These are phyloP conservation scores for Odontarrhena argentea DNA, from an alignment of 345 rosid genomes.

Conservation along the genomic window DNA sequence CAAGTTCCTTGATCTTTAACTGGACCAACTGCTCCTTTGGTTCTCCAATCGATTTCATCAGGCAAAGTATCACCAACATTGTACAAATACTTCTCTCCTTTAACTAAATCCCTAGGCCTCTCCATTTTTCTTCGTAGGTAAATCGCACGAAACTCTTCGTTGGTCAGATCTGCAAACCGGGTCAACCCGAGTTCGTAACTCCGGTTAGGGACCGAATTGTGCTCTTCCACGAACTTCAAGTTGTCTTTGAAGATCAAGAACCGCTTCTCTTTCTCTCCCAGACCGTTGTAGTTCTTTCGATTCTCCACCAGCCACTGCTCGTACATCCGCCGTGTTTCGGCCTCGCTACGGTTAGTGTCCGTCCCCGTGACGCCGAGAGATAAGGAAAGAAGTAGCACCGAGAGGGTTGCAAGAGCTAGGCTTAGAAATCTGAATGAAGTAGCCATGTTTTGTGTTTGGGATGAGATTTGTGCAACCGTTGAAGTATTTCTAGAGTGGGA, in stretches of 20 bases:
- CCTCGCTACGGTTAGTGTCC: neutral
- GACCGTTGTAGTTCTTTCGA: constrained; percentile 49
- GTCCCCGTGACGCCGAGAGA: constrained; percentile 16
- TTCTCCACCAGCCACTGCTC: constrained; percentile 61
- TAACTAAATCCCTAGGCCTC: neutral
- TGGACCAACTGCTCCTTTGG: constrained; percentile 46
- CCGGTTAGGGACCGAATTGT: constrained; percentile 44
- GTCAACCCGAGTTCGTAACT: constrained; percentile 55
- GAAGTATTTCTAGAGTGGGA: no score
- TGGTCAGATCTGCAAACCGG: constrained; percentile 63
- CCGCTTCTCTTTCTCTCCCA: constrained; percentile 61
- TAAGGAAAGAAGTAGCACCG: constrained; percentile 2
- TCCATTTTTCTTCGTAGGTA: constrained; percentile 42
- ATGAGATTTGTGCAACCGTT: no score
- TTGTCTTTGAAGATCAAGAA: constrained; percentile 64
- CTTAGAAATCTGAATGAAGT: neutral
- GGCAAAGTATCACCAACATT: constrained; percentile 46
- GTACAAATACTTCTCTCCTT: constrained; percentile 38
- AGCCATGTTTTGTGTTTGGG: neutral
- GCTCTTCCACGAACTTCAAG: constrained; percentile 48
- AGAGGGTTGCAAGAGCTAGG: constrained; percentile 7
- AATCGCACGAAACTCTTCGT: constrained; percentile 51
- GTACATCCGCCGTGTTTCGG: constrained; percentile 32
- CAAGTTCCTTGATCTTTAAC: constrained; percentile 58
- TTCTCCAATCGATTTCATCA: constrained; percentile 51